Conservation (phyloP, 2,329 filamentous ascomycete genomes). For the Paramyrothecium sp. region DNA sequence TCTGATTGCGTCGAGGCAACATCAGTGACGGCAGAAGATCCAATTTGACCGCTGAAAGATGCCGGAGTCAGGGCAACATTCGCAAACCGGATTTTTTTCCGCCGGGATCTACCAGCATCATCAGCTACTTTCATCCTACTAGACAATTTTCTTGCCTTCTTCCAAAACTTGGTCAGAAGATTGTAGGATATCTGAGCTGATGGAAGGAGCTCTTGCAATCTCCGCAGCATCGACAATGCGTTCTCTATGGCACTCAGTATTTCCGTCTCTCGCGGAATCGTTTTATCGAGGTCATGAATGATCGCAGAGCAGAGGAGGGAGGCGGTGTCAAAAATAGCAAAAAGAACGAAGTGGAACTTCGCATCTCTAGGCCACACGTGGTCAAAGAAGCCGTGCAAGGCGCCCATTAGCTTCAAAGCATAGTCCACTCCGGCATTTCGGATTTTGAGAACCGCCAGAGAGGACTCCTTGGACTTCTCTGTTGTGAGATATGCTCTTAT, state of each 20-base stretch:
- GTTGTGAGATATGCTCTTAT: conserved; percentile 44
- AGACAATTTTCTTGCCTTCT: conserved; percentile 10
- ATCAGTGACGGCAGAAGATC: no score
- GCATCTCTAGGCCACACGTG: conserved; percentile 42
- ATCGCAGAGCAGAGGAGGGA: conserved; percentile 50
- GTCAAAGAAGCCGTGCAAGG: conserved; percentile 39
- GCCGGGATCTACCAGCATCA: no score
- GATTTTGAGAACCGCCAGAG: conserved; percentile 32
- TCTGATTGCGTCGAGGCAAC: no score
- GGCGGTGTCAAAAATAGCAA: conserved; percentile 50
- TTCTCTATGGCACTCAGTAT: conserved; percentile 36
- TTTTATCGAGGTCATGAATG: conserved; percentile 43
- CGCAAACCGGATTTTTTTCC: no score
- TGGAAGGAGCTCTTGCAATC: conserved; percentile 24
- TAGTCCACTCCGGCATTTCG: conserved; percentile 41
- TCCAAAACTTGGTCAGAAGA: conserved; percentile 26
- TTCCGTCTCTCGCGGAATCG: conserved; percentile 37
- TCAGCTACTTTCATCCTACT: not conserved
- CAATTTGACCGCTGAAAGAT: no score
- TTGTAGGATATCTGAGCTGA: conserved; percentile 29
- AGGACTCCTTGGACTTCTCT: conserved; percentile 21
- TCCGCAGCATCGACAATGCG: conserved; percentile 31
- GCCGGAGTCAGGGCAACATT: no score
- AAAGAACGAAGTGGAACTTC: conserved; percentile 48
- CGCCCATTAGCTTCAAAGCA: conserved; percentile 39